Evolutionary conservation across 164 flowering plant species (phyloP), one percentile per base, ranked within the genome.

Genomic region (Chloranthus sessilifolius): DNA sequence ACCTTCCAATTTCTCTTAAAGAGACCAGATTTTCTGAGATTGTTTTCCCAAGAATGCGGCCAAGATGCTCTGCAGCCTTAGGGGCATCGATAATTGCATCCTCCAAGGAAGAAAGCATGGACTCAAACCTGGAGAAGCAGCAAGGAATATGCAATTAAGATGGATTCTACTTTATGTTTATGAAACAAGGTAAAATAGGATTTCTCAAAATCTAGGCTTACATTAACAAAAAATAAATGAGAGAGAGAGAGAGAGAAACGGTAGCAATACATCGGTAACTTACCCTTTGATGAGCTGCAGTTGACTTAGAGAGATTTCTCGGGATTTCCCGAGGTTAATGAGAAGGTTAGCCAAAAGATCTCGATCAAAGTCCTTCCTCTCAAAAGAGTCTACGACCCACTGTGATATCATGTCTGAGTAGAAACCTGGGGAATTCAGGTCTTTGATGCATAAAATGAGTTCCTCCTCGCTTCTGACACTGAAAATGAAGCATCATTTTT

Each of bases 331-430:
- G 14, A 85, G 86, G 43, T 59, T 73, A 15, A 81, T 74, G 0
- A 88, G 83, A 52, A 88, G 86, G 63, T 69, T 76, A 10, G 84
- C 77, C 59, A 88, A 60, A 26, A 70, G 68, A 58, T 76, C 88
- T 60, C 95, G 73, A 52, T 88, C 95, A 58, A 46, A 50, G 56
- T 82, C 91, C n/a, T n/a, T n/a, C 61, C 86, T 69, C 69, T 88
- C 96, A 59, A 88, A 88, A 3, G 96, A 88, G 58, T 88, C 86
- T 9, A 66, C 66, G 20, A 88, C 74, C 96, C 96, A 88, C 3
- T 75, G 65, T 36, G 86, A 73, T 28, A 87, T 64, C 86, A 87
- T 76, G 8, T 77, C 53, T 14, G 95, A 74, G 59, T 83, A 68
- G n/a, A n/a, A n/a, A n/a, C n/a, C n/a, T n/a, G n/a, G n/a, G n/a